Conservation (phyloP, 1,139 yeast genomes). For the Spathaspora sp. region DNA sequence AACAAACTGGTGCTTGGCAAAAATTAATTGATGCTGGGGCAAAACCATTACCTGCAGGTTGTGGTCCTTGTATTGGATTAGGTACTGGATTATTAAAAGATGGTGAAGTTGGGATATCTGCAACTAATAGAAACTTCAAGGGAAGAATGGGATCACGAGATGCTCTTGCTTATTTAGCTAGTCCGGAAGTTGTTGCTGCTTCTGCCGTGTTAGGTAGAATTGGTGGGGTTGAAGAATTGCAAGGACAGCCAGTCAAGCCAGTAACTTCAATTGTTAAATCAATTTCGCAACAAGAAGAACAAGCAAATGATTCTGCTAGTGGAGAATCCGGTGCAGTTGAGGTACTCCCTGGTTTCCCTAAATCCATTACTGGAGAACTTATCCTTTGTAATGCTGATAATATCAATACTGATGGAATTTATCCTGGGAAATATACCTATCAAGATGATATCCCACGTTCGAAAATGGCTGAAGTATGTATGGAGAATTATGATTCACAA, state of each 20-base stretch:
- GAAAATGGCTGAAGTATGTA: slow-evolving; percentile 97
- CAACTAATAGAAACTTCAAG: slow-evolving; percentile 96
- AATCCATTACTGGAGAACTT: slow-evolving; percentile 81
- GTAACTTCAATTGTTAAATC: slow-evolving; percentile 49
- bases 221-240: slow-evolving; percentile 86
- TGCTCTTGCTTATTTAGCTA: slow-evolving; percentile 92
- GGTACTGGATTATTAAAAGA: slow-evolving; percentile 92
- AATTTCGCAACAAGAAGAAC: slow-evolving; percentile 35
- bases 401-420: slow-evolving; percentile 96
- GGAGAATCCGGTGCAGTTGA: slow-evolving; percentile 53
- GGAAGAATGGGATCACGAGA: slow-evolving; percentile 99
- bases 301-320: slow-evolving; percentile 27
- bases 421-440: slow-evolving; percentile 98
- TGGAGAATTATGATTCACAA: slow-evolving; percentile 96
- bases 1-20: slow-evolving; percentile 88
- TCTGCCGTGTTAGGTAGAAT: slow-evolving; percentile 92
- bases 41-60: slow-evolving; percentile 93
- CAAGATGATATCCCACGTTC: slow-evolving; percentile 94
- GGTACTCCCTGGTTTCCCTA: slow-evolving; percentile 88
- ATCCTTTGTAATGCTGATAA: slow-evolving; percentile 96
- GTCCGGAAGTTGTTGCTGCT: slow-evolving; percentile 98
- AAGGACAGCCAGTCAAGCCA: slow-evolving; percentile 52
- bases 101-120: slow-evolving; percentile 97
- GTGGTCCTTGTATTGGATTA: slow-evolving; percentile 98
- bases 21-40: slow-evolving; percentile 90